Conservation (phyloP, 805 yeast species). For the Zygoascus biomembranicola region DNA sequence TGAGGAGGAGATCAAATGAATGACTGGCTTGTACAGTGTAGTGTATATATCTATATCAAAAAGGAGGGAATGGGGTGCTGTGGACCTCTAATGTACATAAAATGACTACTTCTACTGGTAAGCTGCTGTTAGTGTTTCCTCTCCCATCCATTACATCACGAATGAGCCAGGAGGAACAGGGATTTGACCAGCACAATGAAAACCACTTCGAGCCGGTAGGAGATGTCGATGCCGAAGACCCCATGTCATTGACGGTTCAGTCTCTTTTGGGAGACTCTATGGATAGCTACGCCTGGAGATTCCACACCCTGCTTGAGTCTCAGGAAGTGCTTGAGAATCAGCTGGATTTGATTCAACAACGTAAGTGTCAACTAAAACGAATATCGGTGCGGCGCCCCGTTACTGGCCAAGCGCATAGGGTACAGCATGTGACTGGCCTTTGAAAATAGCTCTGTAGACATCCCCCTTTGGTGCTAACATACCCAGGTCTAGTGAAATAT, state of each 20-base stretch:
- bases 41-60: neutral
- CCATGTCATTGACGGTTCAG: conserved; percentile 11
- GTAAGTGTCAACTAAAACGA: neutral
- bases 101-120: no score
- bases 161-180: no score
- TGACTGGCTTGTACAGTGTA: neutral
- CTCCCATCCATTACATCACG: no score
- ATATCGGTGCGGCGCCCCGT: no score
- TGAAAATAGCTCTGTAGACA: no score
- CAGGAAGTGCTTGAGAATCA: conserved; percentile 16
- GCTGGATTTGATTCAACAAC: conserved; percentile 11
- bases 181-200: no score
- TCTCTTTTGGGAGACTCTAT: conserved; percentile 14
- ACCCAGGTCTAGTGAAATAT: conserved; percentile 9
- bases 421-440: no score
- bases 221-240: neutral
- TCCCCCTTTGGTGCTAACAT: no score
- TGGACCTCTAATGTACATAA: neutral
- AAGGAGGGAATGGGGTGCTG: no score
- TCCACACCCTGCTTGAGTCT: conserved; percentile 18
- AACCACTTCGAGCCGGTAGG: no score
- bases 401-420: no score
- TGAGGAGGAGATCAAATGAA: conserved; percentile 3
- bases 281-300: conserved; percentile 15
- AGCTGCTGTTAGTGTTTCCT: no score